Conservation (phyloP, 352 stramenopile genomes). For the Globisporangium perplexum region DNA sequence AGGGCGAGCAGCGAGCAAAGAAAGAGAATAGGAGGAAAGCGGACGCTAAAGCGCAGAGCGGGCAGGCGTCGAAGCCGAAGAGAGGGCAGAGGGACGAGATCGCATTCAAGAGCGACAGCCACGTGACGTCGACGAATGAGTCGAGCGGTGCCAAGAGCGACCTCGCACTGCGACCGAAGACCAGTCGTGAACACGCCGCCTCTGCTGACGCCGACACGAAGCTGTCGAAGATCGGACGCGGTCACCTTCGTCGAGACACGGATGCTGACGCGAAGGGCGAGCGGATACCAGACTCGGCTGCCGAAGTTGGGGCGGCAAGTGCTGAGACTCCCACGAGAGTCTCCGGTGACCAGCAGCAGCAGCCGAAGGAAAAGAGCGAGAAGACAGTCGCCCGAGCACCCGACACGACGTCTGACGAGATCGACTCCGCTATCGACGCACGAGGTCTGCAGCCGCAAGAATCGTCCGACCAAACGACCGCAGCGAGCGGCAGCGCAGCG, state of each 20-base stretch:
- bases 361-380: neutral
- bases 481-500: neutral
- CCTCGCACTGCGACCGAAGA: neutral
- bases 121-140: neutral
- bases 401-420: neutral
- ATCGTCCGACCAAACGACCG: neutral
- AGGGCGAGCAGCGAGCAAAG: neutral
- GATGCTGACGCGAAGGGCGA: neutral
- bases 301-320: neutral
- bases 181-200: neutral
- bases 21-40: neutral
- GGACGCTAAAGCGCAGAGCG: neutral
- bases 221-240: neutral
- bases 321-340: neutral
- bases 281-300: neutral
- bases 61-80: neutral
- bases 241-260: neutral
- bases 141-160: neutral
- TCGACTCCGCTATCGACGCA: neutral
- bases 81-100: neutral
- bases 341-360: neutral
- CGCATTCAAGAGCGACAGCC: neutral
- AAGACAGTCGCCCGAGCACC: neutral
- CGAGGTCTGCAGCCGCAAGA: neutral
- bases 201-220: neutral